These are phyloP conservation scores for Solanum bukasovii DNA, from an alignment of 257 asterid genomes.

Conservation along the genomic window DNA sequence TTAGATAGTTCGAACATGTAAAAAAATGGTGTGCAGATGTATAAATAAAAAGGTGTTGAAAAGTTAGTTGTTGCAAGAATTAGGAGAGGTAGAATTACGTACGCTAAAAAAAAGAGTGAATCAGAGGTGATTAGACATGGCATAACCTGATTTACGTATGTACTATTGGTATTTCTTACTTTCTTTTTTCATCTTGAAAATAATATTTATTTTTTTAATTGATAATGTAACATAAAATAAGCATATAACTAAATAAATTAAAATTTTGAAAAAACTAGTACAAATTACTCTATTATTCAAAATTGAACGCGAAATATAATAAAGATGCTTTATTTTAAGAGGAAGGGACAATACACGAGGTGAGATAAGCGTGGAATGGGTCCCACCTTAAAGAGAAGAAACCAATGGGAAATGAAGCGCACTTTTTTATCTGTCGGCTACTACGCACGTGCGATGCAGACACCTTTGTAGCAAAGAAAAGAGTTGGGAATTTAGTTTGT, in stretches of 20 bases:
- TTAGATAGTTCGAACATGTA: background rate
- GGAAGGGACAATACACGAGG: background rate
- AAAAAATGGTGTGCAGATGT: accelerated
- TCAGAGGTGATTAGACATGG: background rate
- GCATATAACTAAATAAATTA: too few relatives aligned
- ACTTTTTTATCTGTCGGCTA: background rate
- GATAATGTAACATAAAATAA: background rate
- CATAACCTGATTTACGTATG: background rate
- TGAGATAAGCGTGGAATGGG: background rate
- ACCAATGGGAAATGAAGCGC: background rate
- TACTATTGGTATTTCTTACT: background rate
- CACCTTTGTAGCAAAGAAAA: background rate
- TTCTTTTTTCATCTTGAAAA: background rate
- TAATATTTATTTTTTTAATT: background rate
- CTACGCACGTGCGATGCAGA: background rate
- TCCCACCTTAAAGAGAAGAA: background rate
- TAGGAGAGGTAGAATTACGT: background rate
- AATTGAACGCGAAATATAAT: too few relatives aligned
- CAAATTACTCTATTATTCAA: background rate
- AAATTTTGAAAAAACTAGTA: too few relatives aligned
- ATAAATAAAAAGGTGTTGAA: background rate
- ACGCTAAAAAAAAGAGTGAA: background rate
- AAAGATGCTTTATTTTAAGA: background rate
- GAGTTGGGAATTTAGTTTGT: background rate
- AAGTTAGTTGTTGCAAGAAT: background rate